These are phyloP conservation scores for Fusarium floridanum DNA, from an alignment of 2,329 filamentous ascomycete species.

Conservation along the genomic window DNA sequence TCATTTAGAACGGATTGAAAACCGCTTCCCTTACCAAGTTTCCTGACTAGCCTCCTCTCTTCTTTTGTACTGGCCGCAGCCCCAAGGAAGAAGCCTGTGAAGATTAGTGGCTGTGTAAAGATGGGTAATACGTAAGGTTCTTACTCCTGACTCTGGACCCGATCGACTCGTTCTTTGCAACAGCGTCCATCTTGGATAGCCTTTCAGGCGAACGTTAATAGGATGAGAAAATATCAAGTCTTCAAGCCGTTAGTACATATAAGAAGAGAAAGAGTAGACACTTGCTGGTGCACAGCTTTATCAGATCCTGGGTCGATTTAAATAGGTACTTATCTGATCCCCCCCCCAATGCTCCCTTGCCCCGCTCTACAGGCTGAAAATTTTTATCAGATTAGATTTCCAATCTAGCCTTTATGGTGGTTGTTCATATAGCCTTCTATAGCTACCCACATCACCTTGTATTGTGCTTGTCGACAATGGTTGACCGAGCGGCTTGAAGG, in stretches of 20 bases:
- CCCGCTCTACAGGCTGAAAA: neutral
- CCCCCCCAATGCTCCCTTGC: neutral
- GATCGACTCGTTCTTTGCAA: neutral
- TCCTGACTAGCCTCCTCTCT: constrained; percentile 47
- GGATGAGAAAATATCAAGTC: neutral
- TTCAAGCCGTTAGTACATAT: neutral
- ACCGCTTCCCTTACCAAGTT: constrained; percentile 40
- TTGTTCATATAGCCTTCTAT: neutral
- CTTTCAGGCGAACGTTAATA: no score
- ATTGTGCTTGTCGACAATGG: neutral
- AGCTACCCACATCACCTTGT: neutral
- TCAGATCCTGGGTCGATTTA: neutral
- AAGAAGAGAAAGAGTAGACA: neutral
- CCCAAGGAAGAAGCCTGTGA: constrained; percentile 18
- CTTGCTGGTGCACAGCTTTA: neutral
- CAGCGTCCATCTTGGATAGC: neutral
- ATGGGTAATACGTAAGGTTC: neutral
- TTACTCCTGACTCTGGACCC: neutral
- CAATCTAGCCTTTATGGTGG: neutral
- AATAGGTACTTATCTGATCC: neutral
- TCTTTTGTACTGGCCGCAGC: constrained; percentile 34
- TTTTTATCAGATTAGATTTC: neutral
- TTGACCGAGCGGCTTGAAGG: neutral
- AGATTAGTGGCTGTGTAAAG: neutral
- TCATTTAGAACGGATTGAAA: no score